Evolutionary conservation across 352 stramenopile species (phyloP), one percentile per base, ranked within the genome.

Genomic region (Phytophthora pluvialis): DNA sequence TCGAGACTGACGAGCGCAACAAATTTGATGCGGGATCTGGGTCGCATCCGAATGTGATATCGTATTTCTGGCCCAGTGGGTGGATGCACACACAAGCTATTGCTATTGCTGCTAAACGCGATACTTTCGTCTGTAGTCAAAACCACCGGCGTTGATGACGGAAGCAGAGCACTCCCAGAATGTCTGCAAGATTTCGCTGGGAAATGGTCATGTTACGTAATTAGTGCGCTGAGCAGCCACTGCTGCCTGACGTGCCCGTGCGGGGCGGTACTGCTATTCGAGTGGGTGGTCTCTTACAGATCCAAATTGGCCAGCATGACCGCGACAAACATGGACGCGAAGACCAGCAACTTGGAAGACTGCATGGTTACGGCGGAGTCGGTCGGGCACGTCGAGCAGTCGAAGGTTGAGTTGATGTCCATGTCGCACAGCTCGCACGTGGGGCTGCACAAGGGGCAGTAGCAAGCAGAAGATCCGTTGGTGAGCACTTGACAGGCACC

Each of bases 401-500:
- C 72, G 26, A 73, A 80, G 0, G 59, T 68, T 5, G 71, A 60
- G 54, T 81, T 67, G 13, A 63, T 36, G 35, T 40, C 65, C 43
- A 73, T 70, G 46, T 81, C 72, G 38, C 77, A 86, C 13, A 77
- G 74, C 32, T 18, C 7, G 64, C 74, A 83, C 10, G 76, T 54
- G 6, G 77, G 74, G 28, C 43, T 68, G 70, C 73, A 83, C 50
- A 67, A 35, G 9, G 70, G 69, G 65, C 77, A 86, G 53, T 72
- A 86, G 54, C 77, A 86, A 4, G 68, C 68, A 8, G 71, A 78
- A 7, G 73, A 83, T 12, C 77, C 77, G 54, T 82, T 86, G 10
- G 67, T 45, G n/a, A 75, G 54, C 26, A 81, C 68, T 29, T 86
- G 71, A 49, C 77, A 86, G 4, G 64, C 65, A 11, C 77, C 77